Evolutionary conservation across 192 early-diverging fungal genomes (phyloP).

Genomic region (Coemansia sp.): DNA sequence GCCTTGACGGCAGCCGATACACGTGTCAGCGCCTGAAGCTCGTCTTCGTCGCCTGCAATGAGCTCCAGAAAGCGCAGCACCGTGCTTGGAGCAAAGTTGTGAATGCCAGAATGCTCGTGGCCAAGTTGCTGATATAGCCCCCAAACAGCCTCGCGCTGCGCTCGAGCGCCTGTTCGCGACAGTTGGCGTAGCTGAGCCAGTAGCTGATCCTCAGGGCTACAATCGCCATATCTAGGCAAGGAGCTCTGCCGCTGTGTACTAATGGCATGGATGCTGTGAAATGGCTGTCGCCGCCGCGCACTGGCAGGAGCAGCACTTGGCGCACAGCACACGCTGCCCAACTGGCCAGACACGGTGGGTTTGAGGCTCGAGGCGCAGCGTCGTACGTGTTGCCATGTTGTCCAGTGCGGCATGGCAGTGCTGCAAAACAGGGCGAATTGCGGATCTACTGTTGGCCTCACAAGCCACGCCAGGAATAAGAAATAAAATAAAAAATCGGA

Average conservation of each 20-base stretch:
- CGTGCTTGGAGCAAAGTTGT: slow-evolving; percentile 9
- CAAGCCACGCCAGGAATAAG: not conserved
- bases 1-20: slow-evolving; percentile 9
- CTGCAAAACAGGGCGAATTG: not conserved
- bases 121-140: slow-evolving; percentile 19
- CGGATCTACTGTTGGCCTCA: not conserved
- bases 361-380: slow-evolving; percentile 5
- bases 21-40: slow-evolving; percentile 16
- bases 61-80: slow-evolving; percentile 23
- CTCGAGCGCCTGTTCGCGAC: slow-evolving; percentile 11
- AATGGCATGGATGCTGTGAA: not conserved
- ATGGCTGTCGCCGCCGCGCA: not conserved
- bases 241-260: not conserved
- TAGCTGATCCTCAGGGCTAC: not conserved
- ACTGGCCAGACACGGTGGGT: not conserved
- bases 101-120: not conserved
- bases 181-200: slow-evolving; percentile 9
- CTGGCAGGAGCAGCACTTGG: not conserved
- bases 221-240: not conserved
- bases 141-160: slow-evolving; percentile 33
- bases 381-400: slow-evolving; percentile 22
- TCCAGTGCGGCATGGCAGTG: slow-evolving; percentile 17
- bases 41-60: slow-evolving; percentile 25
- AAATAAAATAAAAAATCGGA: not conserved
- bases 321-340: not conserved